These are phyloP conservation scores for Sugiyamaella neomexicana DNA, from an alignment of 1,139 yeast genomes.

Conservation along the genomic window DNA sequence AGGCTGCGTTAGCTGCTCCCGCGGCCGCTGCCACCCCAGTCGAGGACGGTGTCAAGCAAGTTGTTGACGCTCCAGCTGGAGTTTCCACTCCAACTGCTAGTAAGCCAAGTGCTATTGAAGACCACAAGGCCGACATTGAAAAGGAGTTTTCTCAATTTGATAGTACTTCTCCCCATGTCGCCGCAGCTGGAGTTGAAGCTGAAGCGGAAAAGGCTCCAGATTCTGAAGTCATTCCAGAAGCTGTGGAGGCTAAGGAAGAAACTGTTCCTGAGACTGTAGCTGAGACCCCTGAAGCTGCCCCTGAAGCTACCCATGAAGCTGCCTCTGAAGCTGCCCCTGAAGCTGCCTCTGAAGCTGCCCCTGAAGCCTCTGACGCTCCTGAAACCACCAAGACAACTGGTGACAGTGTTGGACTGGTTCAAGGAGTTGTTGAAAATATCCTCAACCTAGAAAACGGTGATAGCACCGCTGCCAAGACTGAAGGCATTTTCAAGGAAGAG, in stretches of 20 bases:
- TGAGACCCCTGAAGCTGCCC: too few species aligned
- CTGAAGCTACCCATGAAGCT: too few species aligned
- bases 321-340: too few species aligned
- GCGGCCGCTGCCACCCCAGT: slow-evolving; percentile 5
- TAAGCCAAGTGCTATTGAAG: slow-evolving; percentile 2
- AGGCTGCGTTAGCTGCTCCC: slow-evolving; percentile 15
- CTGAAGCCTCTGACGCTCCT: too few species aligned
- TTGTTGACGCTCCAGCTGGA: neutral
- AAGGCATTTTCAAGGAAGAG: slow-evolving; percentile 30
- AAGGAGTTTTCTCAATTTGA: slow-evolving; percentile 18
- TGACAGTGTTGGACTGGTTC: slow-evolving; percentile 9
- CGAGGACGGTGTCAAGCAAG: slow-evolving; percentile 9
- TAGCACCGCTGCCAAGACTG: slow-evolving; percentile 12
- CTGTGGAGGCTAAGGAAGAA: too few species aligned
- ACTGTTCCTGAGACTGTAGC: too few species aligned
- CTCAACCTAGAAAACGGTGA: slow-evolving; percentile 5
- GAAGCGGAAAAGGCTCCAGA: neutral
- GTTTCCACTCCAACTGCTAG: neutral
- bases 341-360: too few species aligned
- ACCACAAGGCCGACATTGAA: slow-evolving; percentile 18
- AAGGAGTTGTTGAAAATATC: slow-evolving; percentile 14
- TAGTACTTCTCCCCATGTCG: slow-evolving; percentile 8
- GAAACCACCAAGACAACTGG: slow-evolving; percentile 12
- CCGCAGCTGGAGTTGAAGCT: neutral
- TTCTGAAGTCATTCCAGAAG: neutral